Base-by-base conservation (phyloP, 495 filamentous ascomycete genomes). In the Podospora pseudoanserina region DNA sequence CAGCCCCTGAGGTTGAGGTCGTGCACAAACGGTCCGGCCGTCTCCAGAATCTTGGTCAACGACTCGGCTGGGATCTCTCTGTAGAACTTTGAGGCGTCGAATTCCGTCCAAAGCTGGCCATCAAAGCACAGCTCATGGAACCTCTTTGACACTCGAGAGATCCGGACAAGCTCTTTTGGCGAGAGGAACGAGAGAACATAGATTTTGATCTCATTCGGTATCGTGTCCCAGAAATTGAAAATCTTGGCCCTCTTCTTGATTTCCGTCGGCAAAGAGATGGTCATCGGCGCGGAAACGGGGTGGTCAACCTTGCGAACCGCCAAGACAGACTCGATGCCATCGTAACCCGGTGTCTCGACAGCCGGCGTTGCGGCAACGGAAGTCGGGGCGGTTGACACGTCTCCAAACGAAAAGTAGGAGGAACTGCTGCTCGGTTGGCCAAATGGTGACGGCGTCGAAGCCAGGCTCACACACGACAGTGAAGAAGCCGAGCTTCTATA, bases 111-210 rank as follows among this genome's bases (percentile, higher is more conserved):
- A 19, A 99, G 80, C 78, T 99, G 95, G 7, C 95, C 95, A 76
- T 99, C 95, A 70, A 92, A 97, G 79, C 94, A 97, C 82, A 93
- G 90, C 39, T 85, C 80, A 76, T 97, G 83, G 85, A 95, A 98
- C 18, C 84, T 75, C 72, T 87, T 92, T 72, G 88, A 93, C n/a
- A 96, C 90, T 16, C 85, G 78, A 5, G 95, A 96, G 60, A 86
- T 87, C 64, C 91, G 88, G 11, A 98, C 86, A 60, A 99, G 87
- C 75, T 98, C 90, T 72, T 87, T 92, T 13, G 94, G 93, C 30
- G 80, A 84, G 30, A 98, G 79, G 72, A 90, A 92, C 4, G 85
- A 82, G 66, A 99, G 85, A 64, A 98, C 88, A 49, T 89, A 77
- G 69, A 95, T 85, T 72, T 89, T 89, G 64, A 99, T 83, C 81